These are phyloP conservation scores for Guadua angustifolia DNA, from an alignment of 176 grass and related monocot species.

Conservation along the genomic window DNA sequence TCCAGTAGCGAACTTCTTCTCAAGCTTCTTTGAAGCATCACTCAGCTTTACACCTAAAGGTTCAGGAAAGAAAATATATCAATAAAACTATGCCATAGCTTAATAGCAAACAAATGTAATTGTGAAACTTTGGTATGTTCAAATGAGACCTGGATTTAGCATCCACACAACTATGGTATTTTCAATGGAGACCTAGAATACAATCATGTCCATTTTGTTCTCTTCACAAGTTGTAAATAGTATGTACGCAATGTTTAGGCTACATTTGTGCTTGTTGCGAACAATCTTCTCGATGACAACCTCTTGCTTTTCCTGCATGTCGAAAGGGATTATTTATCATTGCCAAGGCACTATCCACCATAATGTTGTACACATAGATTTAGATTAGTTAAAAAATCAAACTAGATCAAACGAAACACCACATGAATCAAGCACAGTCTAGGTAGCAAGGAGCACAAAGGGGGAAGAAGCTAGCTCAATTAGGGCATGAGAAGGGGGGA, in stretches of 20 bases:
- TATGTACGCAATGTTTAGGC: background rate
- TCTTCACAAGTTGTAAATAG: background rate
- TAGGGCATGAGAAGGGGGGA: background rate
- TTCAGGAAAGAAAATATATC: slow-evolving; percentile 25
- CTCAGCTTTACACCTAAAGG: slow-evolving; percentile 83
- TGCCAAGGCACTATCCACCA: background rate
- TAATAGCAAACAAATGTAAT: background rate
- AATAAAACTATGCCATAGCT: background rate
- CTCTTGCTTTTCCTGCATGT: slow-evolving; percentile 83
- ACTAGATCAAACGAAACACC: slow-evolving; percentile 31
- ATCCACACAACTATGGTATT: background rate
- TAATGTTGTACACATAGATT: background rate
- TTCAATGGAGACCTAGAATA: background rate
- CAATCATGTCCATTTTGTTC: background rate
- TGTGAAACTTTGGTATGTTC: background rate
- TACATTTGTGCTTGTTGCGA: slow-evolving; percentile 97
- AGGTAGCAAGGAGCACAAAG: background rate
- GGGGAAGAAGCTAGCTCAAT: background rate
- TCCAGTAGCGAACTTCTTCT: slow-evolving; percentile 98
- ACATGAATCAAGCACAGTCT: background rate
- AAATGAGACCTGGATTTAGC: background rate
- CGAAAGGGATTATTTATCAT: background rate
- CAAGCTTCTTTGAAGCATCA: slow-evolving; percentile 98
- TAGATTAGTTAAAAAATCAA: background rate
- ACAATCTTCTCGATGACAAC: slow-evolving; percentile 98